Percentiles rank a stretch among this genome's conserved stretches.
phyloP scores from a whole-genome alignment of 2,329 filamentous ascomycete genomes.

The Teratosphaeria nubilosa region DNA sequence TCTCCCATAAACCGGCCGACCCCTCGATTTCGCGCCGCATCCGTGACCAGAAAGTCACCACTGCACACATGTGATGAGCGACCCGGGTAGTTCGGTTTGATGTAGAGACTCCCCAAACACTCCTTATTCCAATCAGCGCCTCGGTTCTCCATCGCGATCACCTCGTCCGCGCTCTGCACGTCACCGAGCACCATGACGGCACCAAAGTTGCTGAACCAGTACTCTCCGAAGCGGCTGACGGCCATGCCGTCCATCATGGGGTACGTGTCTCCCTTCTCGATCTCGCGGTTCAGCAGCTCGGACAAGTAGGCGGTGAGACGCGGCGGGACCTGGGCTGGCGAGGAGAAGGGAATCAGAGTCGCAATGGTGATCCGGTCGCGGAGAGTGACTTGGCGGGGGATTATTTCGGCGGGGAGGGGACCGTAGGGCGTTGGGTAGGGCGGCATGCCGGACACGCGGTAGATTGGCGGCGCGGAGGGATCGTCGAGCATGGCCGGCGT shows the following conservation, averaged over 20 bases:
- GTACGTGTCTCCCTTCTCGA: slow-evolving; percentile 85
- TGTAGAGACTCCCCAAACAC: slow-evolving; percentile 84
- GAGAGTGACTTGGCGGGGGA: slow-evolving; percentile 67
- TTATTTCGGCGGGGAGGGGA: slow-evolving; percentile 57
- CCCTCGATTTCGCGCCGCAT: slow-evolving; percentile 37
- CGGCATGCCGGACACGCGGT: slow-evolving; percentile 55
- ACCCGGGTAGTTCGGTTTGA: slow-evolving; percentile 88
- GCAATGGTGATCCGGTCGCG: slow-evolving; percentile 76
- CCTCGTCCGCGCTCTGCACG: slow-evolving; percentile 50
- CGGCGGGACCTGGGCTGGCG: slow-evolving; percentile 63
- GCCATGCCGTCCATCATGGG: slow-evolving; percentile 72
- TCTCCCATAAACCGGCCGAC: slow-evolving; percentile 44
- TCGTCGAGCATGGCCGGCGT: slow-evolving; percentile 77
- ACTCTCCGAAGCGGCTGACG: slow-evolving; percentile 63
- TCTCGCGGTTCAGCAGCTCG: slow-evolving; percentile 79
- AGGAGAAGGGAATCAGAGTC: slow-evolving; percentile 72
- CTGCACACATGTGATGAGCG: slow-evolving; percentile 82
- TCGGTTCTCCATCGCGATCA: slow-evolving; percentile 34
- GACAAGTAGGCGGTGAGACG: slow-evolving; percentile 68
- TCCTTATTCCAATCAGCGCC: slow-evolving; percentile 63
- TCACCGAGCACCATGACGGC: slow-evolving; percentile 79
- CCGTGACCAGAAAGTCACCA: slow-evolving; percentile 43
- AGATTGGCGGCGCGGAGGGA: slow-evolving; percentile 59
- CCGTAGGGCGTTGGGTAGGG: slow-evolving; percentile 56
- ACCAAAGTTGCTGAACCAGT: slow-evolving; percentile 88